A percentile compares a stretch with the other conserved stretches of the same genome.
Evolutionary conservation across 2,329 filamentous ascomycete genomes (phyloP).

Genomic region (Metarhizium sp.): DNA sequence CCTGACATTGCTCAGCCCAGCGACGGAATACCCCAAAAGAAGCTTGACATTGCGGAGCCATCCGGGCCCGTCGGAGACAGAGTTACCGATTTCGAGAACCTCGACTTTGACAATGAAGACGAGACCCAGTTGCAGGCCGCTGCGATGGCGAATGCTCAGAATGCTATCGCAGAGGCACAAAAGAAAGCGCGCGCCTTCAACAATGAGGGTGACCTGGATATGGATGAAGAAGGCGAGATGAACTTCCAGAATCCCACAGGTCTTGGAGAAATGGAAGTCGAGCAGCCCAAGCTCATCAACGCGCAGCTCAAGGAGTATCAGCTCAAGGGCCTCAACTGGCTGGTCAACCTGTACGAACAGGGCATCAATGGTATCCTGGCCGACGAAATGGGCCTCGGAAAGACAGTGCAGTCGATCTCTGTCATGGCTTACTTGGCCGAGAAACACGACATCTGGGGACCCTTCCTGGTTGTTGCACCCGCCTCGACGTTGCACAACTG

Average conservation of each 20-base stretch:
- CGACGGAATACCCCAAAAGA: constrained; percentile 28
- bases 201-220: constrained; percentile 50
- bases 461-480: constrained; percentile 91
- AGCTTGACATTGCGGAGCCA: constrained; percentile 41
- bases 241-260: constrained; percentile 99
- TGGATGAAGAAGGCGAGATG: constrained; percentile 92
- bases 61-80: constrained; percentile 51
- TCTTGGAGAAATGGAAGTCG: constrained; percentile 85
- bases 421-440: constrained; percentile 98
- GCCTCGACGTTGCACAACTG: constrained; percentile 97
- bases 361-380: constrained; percentile 98
- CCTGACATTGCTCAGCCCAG: constrained; percentile 54
- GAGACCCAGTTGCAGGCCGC: constrained; percentile 72
- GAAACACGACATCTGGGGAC: constrained; percentile 96
- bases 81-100: constrained; percentile 87
- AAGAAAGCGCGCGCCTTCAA: constrained; percentile 92
- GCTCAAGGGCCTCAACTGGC: constrained; percentile 97
- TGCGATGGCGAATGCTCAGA: constrained; percentile 91
- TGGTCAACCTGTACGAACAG: constrained; percentile 97
- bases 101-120: constrained; percentile 93
- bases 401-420: constrained; percentile 97
- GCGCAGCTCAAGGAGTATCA: constrained; percentile 98
- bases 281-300: constrained; percentile 87
- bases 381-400: constrained; percentile 99
- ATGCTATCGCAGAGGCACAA: constrained; percentile 89